These are phyloP conservation scores for Astrocystis sublimbata DNA, from an alignment of 495 filamentous ascomycete species.

Conservation along the genomic window DNA sequence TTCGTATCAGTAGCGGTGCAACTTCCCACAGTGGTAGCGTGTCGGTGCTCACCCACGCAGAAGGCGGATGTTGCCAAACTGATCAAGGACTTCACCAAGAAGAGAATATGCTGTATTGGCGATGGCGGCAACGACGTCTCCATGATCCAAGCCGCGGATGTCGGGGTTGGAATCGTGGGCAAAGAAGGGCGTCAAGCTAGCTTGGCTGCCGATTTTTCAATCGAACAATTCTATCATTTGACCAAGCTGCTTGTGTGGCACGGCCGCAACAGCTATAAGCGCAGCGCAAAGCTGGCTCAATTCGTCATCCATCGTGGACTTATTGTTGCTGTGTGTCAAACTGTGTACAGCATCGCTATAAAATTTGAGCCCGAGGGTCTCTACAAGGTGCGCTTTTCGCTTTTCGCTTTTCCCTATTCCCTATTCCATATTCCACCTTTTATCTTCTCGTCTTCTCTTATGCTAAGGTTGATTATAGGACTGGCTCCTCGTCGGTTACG, in stretches of 20 bases:
- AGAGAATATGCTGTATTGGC: slow-evolving; percentile 93
- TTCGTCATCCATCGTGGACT: slow-evolving; percentile 98
- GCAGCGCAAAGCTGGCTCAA: slow-evolving; percentile 90
- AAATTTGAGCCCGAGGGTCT: slow-evolving; percentile 90
- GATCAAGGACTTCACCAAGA: slow-evolving; percentile 89
- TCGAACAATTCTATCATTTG: slow-evolving; percentile 92
- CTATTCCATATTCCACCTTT: no score
- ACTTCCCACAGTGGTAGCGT: slow-evolving; percentile 91
- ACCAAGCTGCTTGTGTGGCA: slow-evolving; percentile 98
- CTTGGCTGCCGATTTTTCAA: slow-evolving; percentile 93
- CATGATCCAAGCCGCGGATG: slow-evolving; percentile 98
- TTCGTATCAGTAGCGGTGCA: slow-evolving; percentile 89
- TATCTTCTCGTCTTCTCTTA: not conserved
- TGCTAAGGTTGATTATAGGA: slow-evolving; percentile 51
- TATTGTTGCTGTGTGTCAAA: slow-evolving; percentile 93
- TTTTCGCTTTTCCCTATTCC: not conserved
- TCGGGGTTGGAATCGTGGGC: slow-evolving; percentile 96
- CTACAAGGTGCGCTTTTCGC: slow-evolving; percentile 63
- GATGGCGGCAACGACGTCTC: slow-evolving; percentile 98
- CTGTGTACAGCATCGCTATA: slow-evolving; percentile 91
- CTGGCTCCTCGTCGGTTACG: slow-evolving; percentile 97
- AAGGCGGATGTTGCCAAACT: slow-evolving; percentile 92
- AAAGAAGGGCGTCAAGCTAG: slow-evolving; percentile 96
- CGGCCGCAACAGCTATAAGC: slow-evolving; percentile 94
- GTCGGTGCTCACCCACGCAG: slow-evolving; percentile 94